Evolutionary conservation across 352 stramenopile species (phyloP).

Genomic region (Globisporangium middletonii): DNA sequence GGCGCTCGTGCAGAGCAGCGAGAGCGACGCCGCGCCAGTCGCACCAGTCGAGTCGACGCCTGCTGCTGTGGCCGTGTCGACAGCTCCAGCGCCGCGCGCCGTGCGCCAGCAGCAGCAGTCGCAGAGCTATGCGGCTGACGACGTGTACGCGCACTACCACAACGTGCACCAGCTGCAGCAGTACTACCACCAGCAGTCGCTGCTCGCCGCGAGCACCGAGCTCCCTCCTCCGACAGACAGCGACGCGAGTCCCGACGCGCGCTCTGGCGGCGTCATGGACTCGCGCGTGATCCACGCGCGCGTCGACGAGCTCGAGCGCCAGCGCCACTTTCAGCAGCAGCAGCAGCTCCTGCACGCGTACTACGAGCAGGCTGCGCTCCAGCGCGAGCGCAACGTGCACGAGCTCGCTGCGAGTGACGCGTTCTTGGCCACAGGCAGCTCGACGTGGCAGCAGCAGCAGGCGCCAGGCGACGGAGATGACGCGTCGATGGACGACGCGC

Average conservation of each 20-base stretch:
- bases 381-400: slow-evolving; percentile 47
- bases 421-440: slow-evolving; percentile 32
- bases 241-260: background rate
- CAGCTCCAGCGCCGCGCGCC: slow-evolving; percentile 2
- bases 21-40: slow-evolving; percentile 6
- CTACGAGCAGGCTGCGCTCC: slow-evolving; percentile 37
- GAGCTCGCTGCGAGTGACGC: slow-evolving; percentile 38
- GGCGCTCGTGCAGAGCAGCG: slow-evolving; percentile 2
- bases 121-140: slow-evolving; percentile 7
- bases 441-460: slow-evolving; percentile 41
- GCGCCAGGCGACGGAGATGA: slow-evolving; percentile 15
- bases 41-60: background rate
- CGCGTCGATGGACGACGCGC: slow-evolving; percentile 10
- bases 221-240: slow-evolving; percentile 4
- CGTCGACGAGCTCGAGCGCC: slow-evolving; percentile 43
- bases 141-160: slow-evolving; percentile 41
- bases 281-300: slow-evolving; percentile 55
- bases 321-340: slow-evolving; percentile 34
- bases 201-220: too few relatives aligned
- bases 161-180: slow-evolving; percentile 43
- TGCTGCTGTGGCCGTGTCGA: background rate
- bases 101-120: slow-evolving; percentile 5
- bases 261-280: slow-evolving; percentile 50
- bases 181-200: slow-evolving; percentile 61
- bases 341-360: slow-evolving; percentile 51